phyloP scores from a whole-genome alignment of 2,329 filamentous ascomycete genomes.

The Botrytis deweyae region DNA sequence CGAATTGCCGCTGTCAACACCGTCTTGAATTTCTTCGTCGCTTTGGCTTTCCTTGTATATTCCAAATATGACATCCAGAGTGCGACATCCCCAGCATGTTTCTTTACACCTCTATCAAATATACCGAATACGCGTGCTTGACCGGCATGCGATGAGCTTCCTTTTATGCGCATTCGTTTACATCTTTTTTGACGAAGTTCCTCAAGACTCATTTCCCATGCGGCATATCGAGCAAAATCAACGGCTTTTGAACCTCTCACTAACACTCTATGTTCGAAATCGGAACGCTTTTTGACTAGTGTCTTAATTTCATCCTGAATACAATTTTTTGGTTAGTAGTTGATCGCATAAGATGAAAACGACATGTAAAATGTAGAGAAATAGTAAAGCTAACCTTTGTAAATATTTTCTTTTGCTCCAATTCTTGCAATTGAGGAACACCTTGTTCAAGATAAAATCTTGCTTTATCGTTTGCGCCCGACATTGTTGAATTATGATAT shows the following conservation, averaged over 20 bases:
- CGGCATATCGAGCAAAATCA: slow-evolving; percentile 83
- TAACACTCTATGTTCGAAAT: slow-evolving; percentile 89
- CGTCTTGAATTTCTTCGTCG: slow-evolving; percentile 64
- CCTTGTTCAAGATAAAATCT: slow-evolving; percentile 92
- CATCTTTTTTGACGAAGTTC: slow-evolving; percentile 78
- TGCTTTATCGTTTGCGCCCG: slow-evolving; percentile 86
- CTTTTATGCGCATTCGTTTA: slow-evolving; percentile 73
- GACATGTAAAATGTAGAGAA: slow-evolving; percentile 9
- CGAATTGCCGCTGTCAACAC: slow-evolving; percentile 69
- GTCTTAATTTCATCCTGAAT: slow-evolving; percentile 80
- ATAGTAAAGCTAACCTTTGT: slow-evolving; percentile 54
- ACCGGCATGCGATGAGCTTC: slow-evolving; percentile 64
- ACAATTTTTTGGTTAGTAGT: neutral
- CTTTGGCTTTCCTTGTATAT: slow-evolving; percentile 69
- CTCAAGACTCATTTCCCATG: slow-evolving; percentile 69
- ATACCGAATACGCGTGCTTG: slow-evolving; percentile 85
- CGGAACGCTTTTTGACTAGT: slow-evolving; percentile 85
- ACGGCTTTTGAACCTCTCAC: slow-evolving; percentile 72
- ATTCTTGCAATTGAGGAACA: slow-evolving; percentile 88
- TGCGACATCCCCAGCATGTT: slow-evolving; percentile 76
- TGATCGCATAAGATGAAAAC: neutral
- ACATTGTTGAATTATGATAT: slow-evolving; percentile 53
- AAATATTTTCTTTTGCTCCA: slow-evolving; percentile 90
- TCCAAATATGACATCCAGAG: slow-evolving; percentile 91
- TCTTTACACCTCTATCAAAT: slow-evolving; percentile 79